phyloP scores from a whole-genome alignment of 768 basidiomycete genomes.

The Termitomyces sp. region DNA sequence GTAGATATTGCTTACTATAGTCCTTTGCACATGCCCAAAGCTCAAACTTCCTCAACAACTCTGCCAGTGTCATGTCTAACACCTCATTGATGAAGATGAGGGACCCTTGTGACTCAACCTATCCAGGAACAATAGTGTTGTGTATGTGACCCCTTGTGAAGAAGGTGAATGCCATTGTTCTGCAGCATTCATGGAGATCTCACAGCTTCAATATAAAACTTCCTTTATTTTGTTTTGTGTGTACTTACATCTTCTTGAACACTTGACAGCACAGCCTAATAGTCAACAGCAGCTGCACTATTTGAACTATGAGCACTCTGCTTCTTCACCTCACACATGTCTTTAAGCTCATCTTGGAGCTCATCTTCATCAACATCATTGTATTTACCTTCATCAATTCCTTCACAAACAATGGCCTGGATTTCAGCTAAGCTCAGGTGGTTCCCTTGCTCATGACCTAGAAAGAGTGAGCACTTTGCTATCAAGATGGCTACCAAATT shows the following conservation, averaged over 20 bases:
- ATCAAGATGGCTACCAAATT: neutral
- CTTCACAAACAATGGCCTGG: neutral
- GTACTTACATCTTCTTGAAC: neutral
- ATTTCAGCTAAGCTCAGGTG: neutral
- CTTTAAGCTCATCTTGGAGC: neutral
- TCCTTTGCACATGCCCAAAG: slow-evolving; percentile 1
- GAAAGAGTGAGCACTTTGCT: neutral
- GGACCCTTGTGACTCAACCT: neutral
- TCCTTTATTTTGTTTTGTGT: neutral
- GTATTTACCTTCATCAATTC: neutral
- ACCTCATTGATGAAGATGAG: neutral
- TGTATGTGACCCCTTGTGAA: neutral
- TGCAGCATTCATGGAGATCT: neutral
- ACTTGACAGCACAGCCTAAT: neutral
- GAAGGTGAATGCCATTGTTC: neutral
- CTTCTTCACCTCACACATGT: neutral
- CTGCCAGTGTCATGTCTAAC: neutral
- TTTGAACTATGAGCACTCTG: neutral
- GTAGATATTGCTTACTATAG: neutral
- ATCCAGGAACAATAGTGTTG: neutral
- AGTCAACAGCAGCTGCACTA: neutral
- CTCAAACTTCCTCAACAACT: neutral
- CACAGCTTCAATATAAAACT: neutral
- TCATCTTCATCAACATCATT: neutral
- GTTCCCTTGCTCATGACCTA: neutral